phyloP scores from a whole-genome alignment of 2,329 filamentous ascomycete species.

The Didymella sp. region DNA sequence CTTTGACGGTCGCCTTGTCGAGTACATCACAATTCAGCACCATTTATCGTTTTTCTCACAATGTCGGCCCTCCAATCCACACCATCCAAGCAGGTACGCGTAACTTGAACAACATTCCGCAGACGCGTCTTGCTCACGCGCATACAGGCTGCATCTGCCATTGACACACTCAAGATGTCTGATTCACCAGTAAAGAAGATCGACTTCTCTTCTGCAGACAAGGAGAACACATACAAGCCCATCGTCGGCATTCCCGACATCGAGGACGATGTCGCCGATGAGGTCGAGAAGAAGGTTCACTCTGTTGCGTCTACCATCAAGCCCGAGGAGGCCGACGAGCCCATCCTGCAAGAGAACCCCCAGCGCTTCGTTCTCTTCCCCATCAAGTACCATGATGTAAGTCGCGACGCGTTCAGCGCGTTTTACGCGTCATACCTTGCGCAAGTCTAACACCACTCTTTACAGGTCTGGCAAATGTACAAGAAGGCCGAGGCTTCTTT shows the following conservation, averaged over 20 bases:
- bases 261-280: slow-evolving; percentile 42
- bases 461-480: slow-evolving; percentile 99
- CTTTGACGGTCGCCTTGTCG: slow-evolving; percentile 22
- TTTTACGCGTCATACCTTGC: slow-evolving; percentile 66
- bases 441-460: slow-evolving; percentile 41
- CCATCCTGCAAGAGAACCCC: slow-evolving; percentile 92
- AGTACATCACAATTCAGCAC: slow-evolving; percentile 18
- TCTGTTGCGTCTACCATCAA: slow-evolving; percentile 60
- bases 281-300: slow-evolving; percentile 58
- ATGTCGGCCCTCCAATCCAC: slow-evolving; percentile 78
- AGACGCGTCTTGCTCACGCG: slow-evolving; percentile 49
- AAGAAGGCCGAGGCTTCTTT: slow-evolving; percentile 99
- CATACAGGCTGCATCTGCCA: slow-evolving; percentile 78
- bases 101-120: slow-evolving; percentile 42
- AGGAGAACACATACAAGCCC: slow-evolving; percentile 78
- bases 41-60: slow-evolving; percentile 45
- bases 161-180: slow-evolving; percentile 86
- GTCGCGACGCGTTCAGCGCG: slow-evolving; percentile 57
- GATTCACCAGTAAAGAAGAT: slow-evolving; percentile 92
- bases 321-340: slow-evolving; percentile 80
- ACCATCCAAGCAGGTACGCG: slow-evolving; percentile 73
- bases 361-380: slow-evolving; percentile 97
- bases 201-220: slow-evolving; percentile 73
- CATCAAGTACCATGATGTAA: slow-evolving; percentile 98
- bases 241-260: slow-evolving; percentile 60